phyloP scores from a whole-genome alignment of 2,329 filamentous ascomycete genomes.

The Ophiostoma novo-ulmi region DNA sequence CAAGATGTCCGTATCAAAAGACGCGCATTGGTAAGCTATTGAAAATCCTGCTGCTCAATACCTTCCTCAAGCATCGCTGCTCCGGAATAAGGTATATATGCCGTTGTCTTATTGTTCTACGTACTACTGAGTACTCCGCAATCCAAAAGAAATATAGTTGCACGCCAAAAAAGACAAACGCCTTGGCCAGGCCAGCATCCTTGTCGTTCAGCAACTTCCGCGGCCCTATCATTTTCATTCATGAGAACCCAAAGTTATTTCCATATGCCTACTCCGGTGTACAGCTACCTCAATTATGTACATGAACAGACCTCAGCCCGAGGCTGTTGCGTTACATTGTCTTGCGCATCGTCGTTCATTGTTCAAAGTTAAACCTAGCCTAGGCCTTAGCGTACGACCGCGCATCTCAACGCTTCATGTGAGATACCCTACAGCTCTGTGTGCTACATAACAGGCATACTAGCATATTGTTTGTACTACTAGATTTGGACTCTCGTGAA shows the following conservation, averaged over 20 bases:
- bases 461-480: neutral
- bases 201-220: neutral
- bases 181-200: slow-evolving; percentile 1
- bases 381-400: neutral
- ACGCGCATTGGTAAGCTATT: neutral
- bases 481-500: neutral
- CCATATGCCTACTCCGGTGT: neutral
- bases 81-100: neutral
- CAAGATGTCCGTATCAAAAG: neutral
- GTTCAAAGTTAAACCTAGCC: neutral
- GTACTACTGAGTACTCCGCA: slow-evolving; percentile 3
- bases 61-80: slow-evolving; percentile 10
- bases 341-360: neutral
- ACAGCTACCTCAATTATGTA: neutral
- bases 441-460: neutral
- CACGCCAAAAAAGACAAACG: neutral
- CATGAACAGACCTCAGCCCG: neutral
- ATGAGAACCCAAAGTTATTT: neutral
- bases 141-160: neutral
- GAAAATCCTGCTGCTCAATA: neutral
- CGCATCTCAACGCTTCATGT: neutral
- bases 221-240: neutral
- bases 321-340: slow-evolving; percentile 21
- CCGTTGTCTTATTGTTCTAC: neutral
- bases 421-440: neutral